A percentile compares a stretch with the other conserved stretches of the same genome.
These are phyloP conservation scores for Cephaloascus albidus DNA, from an alignment of 805 yeast species.

Conservation along the genomic window DNA sequence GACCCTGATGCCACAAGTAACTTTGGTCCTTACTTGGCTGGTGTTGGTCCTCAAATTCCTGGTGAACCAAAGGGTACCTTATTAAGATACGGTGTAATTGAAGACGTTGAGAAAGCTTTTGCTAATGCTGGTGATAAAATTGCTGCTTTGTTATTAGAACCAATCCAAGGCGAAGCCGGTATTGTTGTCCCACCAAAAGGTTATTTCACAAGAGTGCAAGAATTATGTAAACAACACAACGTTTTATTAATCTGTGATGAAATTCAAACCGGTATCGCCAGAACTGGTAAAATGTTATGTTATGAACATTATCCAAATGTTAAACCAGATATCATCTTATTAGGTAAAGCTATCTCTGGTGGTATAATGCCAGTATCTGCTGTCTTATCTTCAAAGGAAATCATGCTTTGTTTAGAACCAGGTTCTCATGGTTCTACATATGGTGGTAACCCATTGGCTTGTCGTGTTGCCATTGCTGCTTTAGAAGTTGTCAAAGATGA, in stretches of 20 bases:
- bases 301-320: conserved; percentile 73
- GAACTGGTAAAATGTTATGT: conserved; percentile 92
- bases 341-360: conserved; percentile 94
- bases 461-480: conserved; percentile 90
- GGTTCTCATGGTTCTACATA: conserved; percentile 98
- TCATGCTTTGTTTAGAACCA: conserved; percentile 83
- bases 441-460: conserved; percentile 95
- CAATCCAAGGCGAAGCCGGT: conserved; percentile 98
- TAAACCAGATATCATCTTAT: conserved; percentile 80
- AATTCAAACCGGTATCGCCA: conserved; percentile 95
- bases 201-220: conserved; percentile 66
- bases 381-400: conserved; percentile 80
- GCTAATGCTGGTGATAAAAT: conserved; percentile 76
- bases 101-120: conserved; percentile 79
- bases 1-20: conserved; percentile 85
- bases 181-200: conserved; percentile 87
- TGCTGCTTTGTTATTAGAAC: conserved; percentile 88
- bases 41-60: conserved; percentile 80
- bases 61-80: conserved; percentile 52
- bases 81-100: conserved; percentile 76
- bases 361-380: conserved; percentile 92
- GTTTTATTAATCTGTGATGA: conserved; percentile 91
- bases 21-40: conserved; percentile 83
- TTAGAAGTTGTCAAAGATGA: conserved; percentile 85
- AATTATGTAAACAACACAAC: conserved; percentile 72